These are phyloP conservation scores for Amesomyces nigricolor DNA, from an alignment of 2,329 filamentous ascomycete genomes.

Conservation along the genomic window DNA sequence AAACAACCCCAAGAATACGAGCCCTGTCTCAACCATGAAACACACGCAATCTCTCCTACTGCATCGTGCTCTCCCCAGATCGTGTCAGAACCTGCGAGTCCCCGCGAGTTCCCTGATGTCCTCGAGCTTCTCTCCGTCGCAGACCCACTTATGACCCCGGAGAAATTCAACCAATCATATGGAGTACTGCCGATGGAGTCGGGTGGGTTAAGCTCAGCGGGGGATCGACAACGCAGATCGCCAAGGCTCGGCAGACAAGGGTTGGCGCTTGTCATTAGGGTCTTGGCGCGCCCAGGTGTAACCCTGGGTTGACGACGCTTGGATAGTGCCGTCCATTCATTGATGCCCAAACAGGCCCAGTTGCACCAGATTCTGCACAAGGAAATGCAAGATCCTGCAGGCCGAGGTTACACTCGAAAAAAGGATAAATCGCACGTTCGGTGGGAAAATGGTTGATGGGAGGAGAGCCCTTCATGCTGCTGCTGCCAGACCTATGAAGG, in stretches of 20 bases:
- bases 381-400: background rate
- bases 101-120: background rate
- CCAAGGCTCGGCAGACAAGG: background rate
- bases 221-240: conserved; percentile 3
- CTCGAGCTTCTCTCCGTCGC: background rate
- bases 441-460: background rate
- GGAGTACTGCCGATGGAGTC: background rate
- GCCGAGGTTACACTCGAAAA: background rate
- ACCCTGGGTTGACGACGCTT: no score
- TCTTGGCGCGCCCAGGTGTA: background rate
- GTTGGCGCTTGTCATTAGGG: background rate
- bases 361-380: no score
- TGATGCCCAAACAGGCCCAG: no score
- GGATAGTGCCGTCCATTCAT: no score
- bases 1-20: no score
- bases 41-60: no score
- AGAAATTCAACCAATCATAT: background rate
- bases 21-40: no score
- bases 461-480: background rate
- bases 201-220: background rate
- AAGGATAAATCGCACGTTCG: background rate
- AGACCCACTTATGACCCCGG: background rate
- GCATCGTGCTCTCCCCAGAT: no score
- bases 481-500: no score
- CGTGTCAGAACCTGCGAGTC: no score